A percentile compares a stretch with the other conserved stretches of the same genome.
Evolutionary conservation across 805 yeast genomes (phyloP).

Genomic region (Cyberlindnera mycetangii): DNA sequence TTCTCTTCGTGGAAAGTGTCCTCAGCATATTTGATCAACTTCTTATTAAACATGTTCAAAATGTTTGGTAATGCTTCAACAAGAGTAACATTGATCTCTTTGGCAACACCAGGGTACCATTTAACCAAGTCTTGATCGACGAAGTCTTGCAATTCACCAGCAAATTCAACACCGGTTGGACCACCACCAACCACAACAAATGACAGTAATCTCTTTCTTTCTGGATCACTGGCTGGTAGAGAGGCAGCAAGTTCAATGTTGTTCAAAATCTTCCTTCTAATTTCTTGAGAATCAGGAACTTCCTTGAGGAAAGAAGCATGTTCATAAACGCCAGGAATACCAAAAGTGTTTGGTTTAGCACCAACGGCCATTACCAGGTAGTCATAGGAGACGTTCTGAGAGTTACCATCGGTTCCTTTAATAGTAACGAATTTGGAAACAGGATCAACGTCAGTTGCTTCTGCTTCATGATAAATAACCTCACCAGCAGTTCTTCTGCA

Average conservation of each 20-base stretch:
- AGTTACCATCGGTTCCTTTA: slow-evolving; percentile 47
- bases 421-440: slow-evolving; percentile 60
- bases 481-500: slow-evolving; percentile 78
- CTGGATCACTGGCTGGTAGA: slow-evolving; percentile 68
- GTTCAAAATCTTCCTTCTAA: slow-evolving; percentile 80
- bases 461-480: slow-evolving; percentile 84
- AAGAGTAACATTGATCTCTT: slow-evolving; percentile 78
- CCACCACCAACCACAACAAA: slow-evolving; percentile 98
- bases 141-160: slow-evolving; percentile 94
- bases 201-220: slow-evolving; percentile 79
- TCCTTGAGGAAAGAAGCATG: slow-evolving; percentile 88
- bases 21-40: slow-evolving; percentile 74
- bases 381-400: slow-evolving; percentile 58
- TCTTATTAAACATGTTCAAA: slow-evolving; percentile 67
- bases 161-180: slow-evolving; percentile 97
- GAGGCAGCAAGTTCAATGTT: slow-evolving; percentile 85
- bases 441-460: slow-evolving; percentile 81
- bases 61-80: slow-evolving; percentile 93
- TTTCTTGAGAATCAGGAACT: slow-evolving; percentile 80
- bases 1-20: slow-evolving; percentile 65
- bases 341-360: slow-evolving; percentile 91
- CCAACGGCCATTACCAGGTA: slow-evolving; percentile 92
- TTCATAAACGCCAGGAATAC: slow-evolving; percentile 91
- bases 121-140: slow-evolving; percentile 85
- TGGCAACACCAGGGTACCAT: slow-evolving; percentile 84